Conservation (phyloP, 495 filamentous ascomycete genomes). For the Aspergillus olivimuriae region DNA sequence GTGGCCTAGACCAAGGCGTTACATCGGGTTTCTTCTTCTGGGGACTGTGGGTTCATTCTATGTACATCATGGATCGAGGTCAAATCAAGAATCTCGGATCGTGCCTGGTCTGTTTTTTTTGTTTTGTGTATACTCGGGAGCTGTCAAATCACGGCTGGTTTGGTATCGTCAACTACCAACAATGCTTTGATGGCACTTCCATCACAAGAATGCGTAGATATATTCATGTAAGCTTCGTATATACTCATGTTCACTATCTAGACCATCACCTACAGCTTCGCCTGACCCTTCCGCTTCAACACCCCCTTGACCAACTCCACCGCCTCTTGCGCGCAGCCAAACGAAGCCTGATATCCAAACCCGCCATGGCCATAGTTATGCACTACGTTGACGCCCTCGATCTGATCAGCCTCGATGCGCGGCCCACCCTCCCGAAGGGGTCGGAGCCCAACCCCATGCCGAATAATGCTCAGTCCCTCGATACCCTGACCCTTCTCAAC, state of each 20-base stretch:
- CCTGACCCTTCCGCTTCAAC: conserved; percentile 26
- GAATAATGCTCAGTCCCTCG: conserved; percentile 75
- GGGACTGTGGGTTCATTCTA: no score
- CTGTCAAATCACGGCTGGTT: not conserved
- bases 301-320: conserved; percentile 65
- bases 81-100: no score
- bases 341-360: conserved; percentile 85
- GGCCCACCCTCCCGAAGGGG: conserved; percentile 70
- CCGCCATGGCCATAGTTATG: conserved; percentile 97
- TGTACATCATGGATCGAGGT: no score
- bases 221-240: no score
- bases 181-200: no score
- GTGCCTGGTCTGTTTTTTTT: not conserved
- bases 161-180: no score
- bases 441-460: conserved; percentile 83
- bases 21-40: no score
- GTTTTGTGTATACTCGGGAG: not conserved
- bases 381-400: conserved; percentile 67
- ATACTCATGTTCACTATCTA: not conserved
- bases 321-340: conserved; percentile 69
- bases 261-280: conserved; percentile 25
- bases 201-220: no score
- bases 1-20: not conserved
- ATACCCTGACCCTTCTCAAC: conserved; percentile 65
- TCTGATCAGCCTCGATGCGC: conserved; percentile 75